Evolutionary conservation across 768 basidiomycete genomes (phyloP), one percentile per base, ranked within the genome.

Genomic region (Termitomyces sp.): DNA sequence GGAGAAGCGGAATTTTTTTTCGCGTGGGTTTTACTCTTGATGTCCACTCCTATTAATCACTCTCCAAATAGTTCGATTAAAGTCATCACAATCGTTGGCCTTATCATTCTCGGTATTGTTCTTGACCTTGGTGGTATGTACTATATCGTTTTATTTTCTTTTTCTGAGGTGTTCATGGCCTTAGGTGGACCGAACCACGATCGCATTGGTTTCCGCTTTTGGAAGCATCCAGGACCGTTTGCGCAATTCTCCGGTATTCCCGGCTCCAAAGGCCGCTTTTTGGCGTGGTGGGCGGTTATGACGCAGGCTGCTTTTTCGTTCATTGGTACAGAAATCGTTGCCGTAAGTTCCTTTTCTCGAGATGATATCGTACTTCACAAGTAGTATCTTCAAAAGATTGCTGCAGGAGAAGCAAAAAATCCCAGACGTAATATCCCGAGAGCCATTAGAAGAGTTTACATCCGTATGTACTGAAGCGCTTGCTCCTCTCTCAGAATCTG

Each of bases 281-380:
- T 83, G 32, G 81, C 77, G 5, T 82, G 74, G 69, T 80, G 76
- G 77, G 76, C 76, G 14, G 76, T 79, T 16, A 69, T 96, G 72
- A 85, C 86, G 7, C 88, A 94, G 62, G 95, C 95, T 4, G 93
- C 92, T 14, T 97, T 95, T 77, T 93, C 92, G 12, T 95, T 74
- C 61, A 93, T 94, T 59, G 95, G 94, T 16, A 94, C 93, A 6
- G 95, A 98, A 71, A 94, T 96, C 66, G 93, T 96, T 42, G 92
- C 91, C 29, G 87, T 90, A 74, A 64, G 82, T 75, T n/a, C 27
- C 31, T 34, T 27, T 22, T 6, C 3, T 4, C 2, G 3, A 41
- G 24, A 16, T 20, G 20, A 34, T 32, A 7, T 9, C 5, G 24
- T 20, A n/a, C 13, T 32, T 50, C 10, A 24, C 41, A 24, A 44